Percentiles rank a stretch among this genome's conserved stretches.
Conservation (phyloP, 148 eudicot species). For the Chenopodium quinoa region DNA sequence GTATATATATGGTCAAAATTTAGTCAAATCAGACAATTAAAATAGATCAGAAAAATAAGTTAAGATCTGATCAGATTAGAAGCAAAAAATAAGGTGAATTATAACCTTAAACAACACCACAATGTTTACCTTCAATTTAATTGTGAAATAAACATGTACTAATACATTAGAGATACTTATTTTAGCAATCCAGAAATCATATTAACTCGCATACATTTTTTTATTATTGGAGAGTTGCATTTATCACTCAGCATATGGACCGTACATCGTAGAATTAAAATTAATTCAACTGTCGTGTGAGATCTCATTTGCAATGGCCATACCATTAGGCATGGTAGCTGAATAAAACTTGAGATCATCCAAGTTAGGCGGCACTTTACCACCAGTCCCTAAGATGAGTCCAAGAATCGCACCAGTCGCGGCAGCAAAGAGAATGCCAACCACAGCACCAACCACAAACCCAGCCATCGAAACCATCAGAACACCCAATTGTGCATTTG, state of each 20-base stretch:
- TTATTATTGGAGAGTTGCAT: background rate
- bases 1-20: no score
- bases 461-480: background rate
- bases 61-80: no score
- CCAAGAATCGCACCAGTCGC: background rate
- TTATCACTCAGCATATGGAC: background rate
- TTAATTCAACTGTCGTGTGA: background rate
- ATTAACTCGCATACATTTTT: no score
- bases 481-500: background rate
- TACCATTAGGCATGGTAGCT: conserved; percentile 9
- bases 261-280: no score
- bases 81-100: no score
- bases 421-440: background rate
- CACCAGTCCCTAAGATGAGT: background rate
- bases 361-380: background rate
- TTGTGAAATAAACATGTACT: no score
- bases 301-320: conserved; percentile 6
- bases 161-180: no score
- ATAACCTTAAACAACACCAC: no score
- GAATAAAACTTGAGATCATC: conserved; percentile 3
- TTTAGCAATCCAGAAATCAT: no score
- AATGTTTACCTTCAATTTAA: no score
- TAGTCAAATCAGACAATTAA: no score
- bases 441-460: conserved; percentile 3
- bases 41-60: no score